phyloP scores from a whole-genome alignment of 805 yeast genomes.

The Metschnikowia baotianmanensis region DNA sequence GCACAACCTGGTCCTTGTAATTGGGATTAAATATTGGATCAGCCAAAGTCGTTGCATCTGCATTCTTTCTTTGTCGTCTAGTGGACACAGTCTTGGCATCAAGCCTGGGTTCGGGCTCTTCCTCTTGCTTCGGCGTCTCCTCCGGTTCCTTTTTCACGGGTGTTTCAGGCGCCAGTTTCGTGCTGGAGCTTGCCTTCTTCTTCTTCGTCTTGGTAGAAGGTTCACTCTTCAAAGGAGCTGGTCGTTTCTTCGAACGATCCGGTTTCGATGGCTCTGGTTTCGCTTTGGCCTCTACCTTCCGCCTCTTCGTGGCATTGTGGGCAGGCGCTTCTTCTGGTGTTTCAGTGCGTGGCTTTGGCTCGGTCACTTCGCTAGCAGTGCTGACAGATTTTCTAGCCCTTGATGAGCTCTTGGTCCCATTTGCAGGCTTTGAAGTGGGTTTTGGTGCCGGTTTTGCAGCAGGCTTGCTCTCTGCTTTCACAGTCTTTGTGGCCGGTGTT shows the following conservation, averaged over 20 bases:
- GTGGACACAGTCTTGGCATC: slow-evolving; percentile 2
- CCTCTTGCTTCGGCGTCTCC: not conserved
- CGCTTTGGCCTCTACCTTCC: not conserved
- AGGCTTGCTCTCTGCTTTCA: not conserved
- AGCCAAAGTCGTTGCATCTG: slow-evolving; percentile 12
- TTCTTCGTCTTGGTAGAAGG: not conserved
- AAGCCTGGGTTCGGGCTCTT: slow-evolving; percentile 1
- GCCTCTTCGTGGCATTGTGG: not conserved
- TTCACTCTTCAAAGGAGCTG: slow-evolving; percentile 1
- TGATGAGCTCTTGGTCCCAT: not conserved
- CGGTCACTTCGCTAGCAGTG: not conserved
- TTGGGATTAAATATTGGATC: slow-evolving; percentile 24
- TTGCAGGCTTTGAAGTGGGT: not conserved
- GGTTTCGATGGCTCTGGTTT: slow-evolving; percentile 2
- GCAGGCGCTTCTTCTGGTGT: not conserved
- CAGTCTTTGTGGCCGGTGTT: not conserved
- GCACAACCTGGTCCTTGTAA: slow-evolving; percentile 15
- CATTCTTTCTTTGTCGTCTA: slow-evolving; percentile 13
- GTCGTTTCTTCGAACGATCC: slow-evolving; percentile 2
- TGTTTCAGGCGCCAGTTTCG: not conserved
- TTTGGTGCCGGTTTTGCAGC: not conserved
- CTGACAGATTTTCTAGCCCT: not conserved
- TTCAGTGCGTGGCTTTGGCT: not conserved
- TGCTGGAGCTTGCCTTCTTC: slow-evolving; percentile 1
- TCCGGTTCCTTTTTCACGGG: slow-evolving; percentile 4